phyloP scores from a whole-genome alignment of 139 green algal species.

The Eudorina sp. region DNA sequence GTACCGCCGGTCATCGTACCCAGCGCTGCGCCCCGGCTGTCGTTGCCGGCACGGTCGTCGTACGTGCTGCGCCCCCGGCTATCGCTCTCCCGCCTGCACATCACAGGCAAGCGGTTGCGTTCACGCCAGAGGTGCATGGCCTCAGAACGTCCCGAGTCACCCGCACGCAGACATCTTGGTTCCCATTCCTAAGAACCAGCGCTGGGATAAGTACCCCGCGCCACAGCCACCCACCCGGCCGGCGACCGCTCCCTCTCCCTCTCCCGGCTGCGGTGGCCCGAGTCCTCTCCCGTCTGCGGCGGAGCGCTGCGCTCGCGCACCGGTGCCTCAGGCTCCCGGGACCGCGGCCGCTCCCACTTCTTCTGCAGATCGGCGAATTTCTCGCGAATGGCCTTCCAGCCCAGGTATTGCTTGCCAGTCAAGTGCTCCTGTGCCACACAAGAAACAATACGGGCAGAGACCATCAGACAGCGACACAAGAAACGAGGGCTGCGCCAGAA shows the following conservation, averaged over 20 bases:
- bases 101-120: too few relatives aligned
- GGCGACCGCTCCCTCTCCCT: constrained; percentile 40
- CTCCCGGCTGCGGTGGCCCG: neutral
- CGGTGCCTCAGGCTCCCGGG: neutral
- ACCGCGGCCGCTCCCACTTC: constrained; percentile 33
- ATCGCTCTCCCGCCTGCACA: neutral
- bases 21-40: constrained; percentile 8
- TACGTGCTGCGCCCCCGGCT: neutral
- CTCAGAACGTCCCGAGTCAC: too few relatives aligned
- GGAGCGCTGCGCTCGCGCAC: neutral
- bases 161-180: too few relatives aligned
- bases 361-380: constrained; percentile 51
- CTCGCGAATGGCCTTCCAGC: constrained; percentile 89
- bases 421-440: constrained; percentile 85
- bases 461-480: too few relatives aligned
- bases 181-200: too few relatives aligned
- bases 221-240: neutral
- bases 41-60: neutral
- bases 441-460: too few relatives aligned
- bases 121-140: too few relatives aligned
- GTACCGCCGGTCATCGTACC: constrained; percentile 10
- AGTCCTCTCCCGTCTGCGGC: neutral
- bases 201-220: too few relatives aligned
- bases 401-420: constrained; percentile 91
- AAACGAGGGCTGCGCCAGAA: too few relatives aligned